phyloP scores from a whole-genome alignment of 345 rosid species.

The Jatropha curcas region DNA sequence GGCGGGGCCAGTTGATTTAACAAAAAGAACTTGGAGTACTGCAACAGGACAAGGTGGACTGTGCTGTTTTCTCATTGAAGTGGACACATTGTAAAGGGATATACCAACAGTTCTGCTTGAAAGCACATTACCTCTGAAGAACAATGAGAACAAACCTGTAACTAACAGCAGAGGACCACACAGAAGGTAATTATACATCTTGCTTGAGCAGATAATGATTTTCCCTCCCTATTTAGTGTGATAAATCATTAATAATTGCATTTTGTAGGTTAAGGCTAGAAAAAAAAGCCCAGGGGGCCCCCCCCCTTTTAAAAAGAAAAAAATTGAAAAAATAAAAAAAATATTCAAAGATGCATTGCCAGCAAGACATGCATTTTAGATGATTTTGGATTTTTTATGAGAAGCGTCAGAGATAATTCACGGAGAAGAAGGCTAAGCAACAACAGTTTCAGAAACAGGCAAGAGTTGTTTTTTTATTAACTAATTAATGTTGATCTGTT shows the following conservation, averaged over 20 bases:
- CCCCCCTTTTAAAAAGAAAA: too few relatives aligned
- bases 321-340: slow-evolving; percentile 70
- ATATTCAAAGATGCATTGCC: slow-evolving; percentile 78
- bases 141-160: slow-evolving; percentile 95
- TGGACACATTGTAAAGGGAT: slow-evolving; percentile 95
- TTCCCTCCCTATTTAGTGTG: too few relatives aligned
- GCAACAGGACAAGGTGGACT: slow-evolving; percentile 99
- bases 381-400: slow-evolving; percentile 88
- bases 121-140: slow-evolving; percentile 88
- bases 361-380: slow-evolving; percentile 82
- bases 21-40: slow-evolving; percentile 69
- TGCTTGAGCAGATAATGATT: too few relatives aligned
- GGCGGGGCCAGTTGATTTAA: slow-evolving; percentile 88
- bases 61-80: slow-evolving; percentile 89
- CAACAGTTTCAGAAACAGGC: slow-evolving; percentile 68
- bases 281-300: slow-evolving; percentile 75
- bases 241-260: too few relatives aligned
- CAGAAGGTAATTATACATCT: slow-evolving; percentile 62
- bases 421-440: slow-evolving; percentile 84
- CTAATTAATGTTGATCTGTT: too few relatives aligned
- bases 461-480: neutral
- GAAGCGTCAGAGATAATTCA: slow-evolving; percentile 67
- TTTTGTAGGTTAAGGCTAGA: slow-evolving; percentile 61
- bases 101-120: slow-evolving; percentile 82
- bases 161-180: slow-evolving; percentile 93